These are phyloP conservation scores for Metarhizium sp. DNA, from an alignment of 2,329 filamentous ascomycete genomes.

Conservation along the genomic window DNA sequence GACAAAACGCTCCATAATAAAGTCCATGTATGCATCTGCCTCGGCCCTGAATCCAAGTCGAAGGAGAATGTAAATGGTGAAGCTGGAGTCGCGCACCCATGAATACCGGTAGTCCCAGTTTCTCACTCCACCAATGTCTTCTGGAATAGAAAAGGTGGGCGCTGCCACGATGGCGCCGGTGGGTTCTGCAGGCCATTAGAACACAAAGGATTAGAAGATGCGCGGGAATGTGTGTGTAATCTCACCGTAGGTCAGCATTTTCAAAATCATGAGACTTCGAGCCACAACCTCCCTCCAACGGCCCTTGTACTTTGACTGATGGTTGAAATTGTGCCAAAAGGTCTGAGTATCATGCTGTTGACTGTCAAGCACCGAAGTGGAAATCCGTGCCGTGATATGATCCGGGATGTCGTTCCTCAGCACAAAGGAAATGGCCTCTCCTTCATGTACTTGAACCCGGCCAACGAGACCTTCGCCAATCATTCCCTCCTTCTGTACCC, in stretches of 20 bases:
- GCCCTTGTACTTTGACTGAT: constrained; percentile 60
- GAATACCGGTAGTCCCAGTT: constrained; percentile 70
- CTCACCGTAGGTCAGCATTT: constrained; percentile 58
- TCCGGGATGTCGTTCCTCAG: constrained; percentile 52
- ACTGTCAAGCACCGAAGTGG: constrained; percentile 45
- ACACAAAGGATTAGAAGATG: no score
- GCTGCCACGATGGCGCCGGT: constrained; percentile 70
- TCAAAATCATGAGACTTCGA: constrained; percentile 63
- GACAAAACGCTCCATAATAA: constrained; percentile 63
- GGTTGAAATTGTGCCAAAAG: constrained; percentile 68
- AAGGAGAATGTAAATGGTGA: constrained; percentile 69
- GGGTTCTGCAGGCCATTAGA: constrained; percentile 39
- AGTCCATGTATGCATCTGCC: constrained; percentile 69
- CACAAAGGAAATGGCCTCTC: constrained; percentile 60
- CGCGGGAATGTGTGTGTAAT: neutral
- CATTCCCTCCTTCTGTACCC: constrained; percentile 40
- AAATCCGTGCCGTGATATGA: constrained; percentile 49
- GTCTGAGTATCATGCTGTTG: constrained; percentile 61
- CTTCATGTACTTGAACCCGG: constrained; percentile 50
- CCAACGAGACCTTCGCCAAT: constrained; percentile 55
- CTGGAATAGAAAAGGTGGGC: constrained; percentile 68
- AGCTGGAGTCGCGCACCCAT: constrained; percentile 70
- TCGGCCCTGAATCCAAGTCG: constrained; percentile 67
- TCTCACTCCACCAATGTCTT: constrained; percentile 58
- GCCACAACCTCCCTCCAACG: constrained; percentile 64